Evolutionary conservation across 768 basidiomycete species (phyloP).

Genomic region (Calvatia gigantea): DNA sequence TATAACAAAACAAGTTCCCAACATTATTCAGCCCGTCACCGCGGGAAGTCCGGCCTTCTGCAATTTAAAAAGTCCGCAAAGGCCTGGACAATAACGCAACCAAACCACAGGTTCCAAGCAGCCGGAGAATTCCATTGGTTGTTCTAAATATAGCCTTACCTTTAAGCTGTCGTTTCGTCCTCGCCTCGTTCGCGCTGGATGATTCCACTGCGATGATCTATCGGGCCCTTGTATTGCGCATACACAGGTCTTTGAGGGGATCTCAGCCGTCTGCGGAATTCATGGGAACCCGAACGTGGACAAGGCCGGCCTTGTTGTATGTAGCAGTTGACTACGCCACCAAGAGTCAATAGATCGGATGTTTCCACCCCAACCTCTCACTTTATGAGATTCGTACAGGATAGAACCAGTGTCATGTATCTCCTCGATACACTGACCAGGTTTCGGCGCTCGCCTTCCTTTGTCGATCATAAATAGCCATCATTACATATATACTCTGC

Average conservation of each 20-base stretch:
- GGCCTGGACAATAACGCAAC: neutral
- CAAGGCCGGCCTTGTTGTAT: neutral
- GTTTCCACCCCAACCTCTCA: neutral
- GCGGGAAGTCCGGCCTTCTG: neutral
- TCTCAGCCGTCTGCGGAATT: neutral
- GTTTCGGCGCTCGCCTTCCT: neutral
- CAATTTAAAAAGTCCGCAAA: neutral
- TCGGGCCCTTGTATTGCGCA: neutral
- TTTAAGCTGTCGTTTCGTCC: neutral
- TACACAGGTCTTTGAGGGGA: neutral
- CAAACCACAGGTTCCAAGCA: conserved; percentile 1
- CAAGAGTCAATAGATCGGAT: neutral
- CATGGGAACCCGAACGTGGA: neutral
- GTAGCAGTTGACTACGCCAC: no score
- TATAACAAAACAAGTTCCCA: neutral
- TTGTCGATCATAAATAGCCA: conserved; percentile 3
- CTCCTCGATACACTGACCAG: no score
- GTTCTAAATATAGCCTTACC: conserved; percentile 8
- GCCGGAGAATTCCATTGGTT: neutral
- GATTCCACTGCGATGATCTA: neutral
- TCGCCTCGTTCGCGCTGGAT: conserved; percentile 7
- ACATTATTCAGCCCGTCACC: neutral
- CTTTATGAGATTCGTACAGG: no score
- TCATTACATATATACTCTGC: neutral
- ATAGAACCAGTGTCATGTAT: no score